Conservation (phyloP, 2,329 filamentous ascomycete genomes). For the Cyphellophora europaea region DNA sequence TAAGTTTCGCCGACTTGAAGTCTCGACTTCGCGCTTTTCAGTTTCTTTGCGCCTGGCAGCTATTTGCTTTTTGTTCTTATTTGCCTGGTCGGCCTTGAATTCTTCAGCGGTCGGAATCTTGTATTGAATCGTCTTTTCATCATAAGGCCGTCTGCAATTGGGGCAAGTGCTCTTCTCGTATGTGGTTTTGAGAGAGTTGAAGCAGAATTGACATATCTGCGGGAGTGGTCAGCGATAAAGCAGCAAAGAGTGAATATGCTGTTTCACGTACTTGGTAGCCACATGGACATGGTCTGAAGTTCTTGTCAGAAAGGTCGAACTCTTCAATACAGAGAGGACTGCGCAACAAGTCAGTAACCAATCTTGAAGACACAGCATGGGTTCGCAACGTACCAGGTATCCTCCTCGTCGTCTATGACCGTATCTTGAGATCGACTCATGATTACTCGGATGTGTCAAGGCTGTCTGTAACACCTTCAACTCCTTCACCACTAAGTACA, state of each 20-base stretch:
- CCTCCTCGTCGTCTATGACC: slow-evolving; percentile 41
- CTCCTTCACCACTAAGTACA: slow-evolving; percentile 15
- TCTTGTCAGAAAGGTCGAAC: slow-evolving; percentile 94
- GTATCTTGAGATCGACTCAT: slow-evolving; percentile 39
- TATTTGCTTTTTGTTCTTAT: slow-evolving; percentile 58
- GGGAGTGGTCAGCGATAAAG: too few species aligned
- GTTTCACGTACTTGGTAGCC: slow-evolving; percentile 74
- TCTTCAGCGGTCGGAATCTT: slow-evolving; percentile 93
- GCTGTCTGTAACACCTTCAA: slow-evolving; percentile 12
- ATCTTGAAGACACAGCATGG: not conserved
- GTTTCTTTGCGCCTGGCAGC: slow-evolving; percentile 86
- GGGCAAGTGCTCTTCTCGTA: slow-evolving; percentile 89
- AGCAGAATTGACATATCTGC: slow-evolving; percentile 98
- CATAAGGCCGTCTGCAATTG: slow-evolving; percentile 91
- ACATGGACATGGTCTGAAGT: slow-evolving; percentile 93
- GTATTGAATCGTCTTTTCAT: slow-evolving; percentile 95
- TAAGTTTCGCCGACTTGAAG: slow-evolving; percentile 88
- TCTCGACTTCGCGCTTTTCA: slow-evolving; percentile 92
- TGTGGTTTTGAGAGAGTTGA: slow-evolving; percentile 97
- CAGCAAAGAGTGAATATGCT: not conserved
- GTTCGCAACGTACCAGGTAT: slow-evolving; percentile 31
- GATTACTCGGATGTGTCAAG: slow-evolving; percentile 19
- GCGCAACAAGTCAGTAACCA: slow-evolving; percentile 16
- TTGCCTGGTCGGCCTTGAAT: slow-evolving; percentile 19
- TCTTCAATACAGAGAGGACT: slow-evolving; percentile 98